Base-by-base conservation (phyloP, 441 rosid genomes). In the California macrophylla region DNA sequence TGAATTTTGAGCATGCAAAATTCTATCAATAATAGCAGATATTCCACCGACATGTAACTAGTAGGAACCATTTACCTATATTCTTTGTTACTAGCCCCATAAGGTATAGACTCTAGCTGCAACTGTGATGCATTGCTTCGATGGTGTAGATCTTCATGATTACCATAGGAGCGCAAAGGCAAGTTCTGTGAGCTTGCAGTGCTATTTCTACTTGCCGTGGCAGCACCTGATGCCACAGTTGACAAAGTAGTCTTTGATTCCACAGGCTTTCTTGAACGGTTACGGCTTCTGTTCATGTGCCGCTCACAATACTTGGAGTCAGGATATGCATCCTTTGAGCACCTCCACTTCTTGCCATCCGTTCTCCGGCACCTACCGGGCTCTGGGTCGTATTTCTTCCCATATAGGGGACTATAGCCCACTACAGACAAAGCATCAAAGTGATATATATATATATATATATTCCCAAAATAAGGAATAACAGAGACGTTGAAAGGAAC, bases 311-410 rank as follows among this genome's bases (percentile, higher is more conserved):
- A 94, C 80, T 94, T 94, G 56, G 97, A 91, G 76, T 91, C 97
- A 26, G 87, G 91, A 70, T 82, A 91, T 24, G 98, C 97, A 79
- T 94, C 97, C 77, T 91, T 94, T 0, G 97, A 87, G 80, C 97
- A 94, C 69, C 98, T 82, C 98, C 98, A 94, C 85, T 94, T 94
- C 82, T 94, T 94, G n/a, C 98, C 98, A 74, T 94, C 98, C n/a
- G 98, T 93, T 86, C 97, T 88, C 69, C 93, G 82, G 74, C 97
- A 93, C 76, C 97, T 85, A 52, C 97, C 95, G 18, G 97, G 97
- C 71, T 91, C 98, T 66, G 96, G 86, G 83, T 91, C 97, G 58
- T 86, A 76, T 78, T 89, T 91, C 76, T 90, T 87, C 63, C 56
- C 56, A 47, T 47, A 16, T 3, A 47, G 5, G 56, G 56, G 9